Conservation (phyloP, 306 rosid species). For the Prosopis cineraria region DNA sequence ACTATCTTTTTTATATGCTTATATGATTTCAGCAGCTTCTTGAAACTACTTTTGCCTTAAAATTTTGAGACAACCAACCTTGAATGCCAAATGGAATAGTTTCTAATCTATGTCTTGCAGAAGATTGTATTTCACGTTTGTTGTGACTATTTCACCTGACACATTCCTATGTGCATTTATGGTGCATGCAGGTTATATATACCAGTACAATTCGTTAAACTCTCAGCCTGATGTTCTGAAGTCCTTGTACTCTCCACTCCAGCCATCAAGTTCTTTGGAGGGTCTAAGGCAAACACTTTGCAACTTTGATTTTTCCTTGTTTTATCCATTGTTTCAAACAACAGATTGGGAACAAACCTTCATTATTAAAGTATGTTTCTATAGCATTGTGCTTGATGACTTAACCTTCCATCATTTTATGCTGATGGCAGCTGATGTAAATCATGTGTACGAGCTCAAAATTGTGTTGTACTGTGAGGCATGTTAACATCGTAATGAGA, state of each 20-base stretch:
- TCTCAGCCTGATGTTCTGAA: conserved; percentile 96
- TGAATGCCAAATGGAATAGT: background rate
- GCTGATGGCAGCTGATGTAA: conserved; percentile 2
- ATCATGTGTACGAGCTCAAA: conserved; percentile 26
- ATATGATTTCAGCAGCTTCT: background rate
- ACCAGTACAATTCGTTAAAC: conserved; percentile 90
- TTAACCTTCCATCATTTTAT: conserved; percentile 7
- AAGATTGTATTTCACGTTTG: conserved; percentile 1
- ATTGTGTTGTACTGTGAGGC: conserved; percentile 13
- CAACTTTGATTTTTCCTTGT: conserved; percentile 32
- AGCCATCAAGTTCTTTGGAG: conserved; percentile 94
- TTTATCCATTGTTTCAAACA: conserved; percentile 29
- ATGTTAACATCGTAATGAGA: conserved; percentile 26
- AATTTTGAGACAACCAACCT: background rate
- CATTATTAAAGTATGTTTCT: conserved; percentile 29
- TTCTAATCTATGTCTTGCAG: background rate
- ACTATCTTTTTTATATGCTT: background rate
- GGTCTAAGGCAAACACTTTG: conserved; percentile 76
- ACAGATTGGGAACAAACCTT: background rate
- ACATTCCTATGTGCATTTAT: conserved; percentile 26
- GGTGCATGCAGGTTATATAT: conserved; percentile 72
- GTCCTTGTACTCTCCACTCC: conserved; percentile 96
- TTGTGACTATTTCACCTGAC: conserved; percentile 17
- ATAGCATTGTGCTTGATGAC: background rate
- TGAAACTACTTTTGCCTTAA: background rate